Percentiles rank a stretch among this genome's conserved stretches.
These are phyloP conservation scores for Salix koriyanagi DNA, from an alignment of 345 rosid genomes.

Conservation along the genomic window DNA sequence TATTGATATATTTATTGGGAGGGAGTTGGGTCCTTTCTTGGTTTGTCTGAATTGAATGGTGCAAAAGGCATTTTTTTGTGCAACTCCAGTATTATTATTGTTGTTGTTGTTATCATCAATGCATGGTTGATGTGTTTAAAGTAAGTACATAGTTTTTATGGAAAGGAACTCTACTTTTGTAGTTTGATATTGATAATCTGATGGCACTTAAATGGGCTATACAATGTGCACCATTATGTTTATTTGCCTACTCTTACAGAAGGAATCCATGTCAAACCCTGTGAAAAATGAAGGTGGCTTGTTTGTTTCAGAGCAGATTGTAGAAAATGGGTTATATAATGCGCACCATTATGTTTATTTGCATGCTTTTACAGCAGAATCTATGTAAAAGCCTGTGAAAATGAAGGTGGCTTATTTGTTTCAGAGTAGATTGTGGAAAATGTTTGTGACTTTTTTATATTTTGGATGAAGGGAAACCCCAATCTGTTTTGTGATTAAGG, in stretches of 20 bases:
- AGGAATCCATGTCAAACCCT: neutral
- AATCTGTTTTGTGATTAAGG: neutral
- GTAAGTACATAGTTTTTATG: neutral
- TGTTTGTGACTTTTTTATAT: neutral
- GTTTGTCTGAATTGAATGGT: neutral
- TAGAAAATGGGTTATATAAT: neutral
- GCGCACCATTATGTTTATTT: neutral
- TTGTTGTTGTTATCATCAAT: neutral
- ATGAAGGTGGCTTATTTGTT: neutral
- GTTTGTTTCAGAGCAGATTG: neutral
- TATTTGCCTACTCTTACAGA: neutral
- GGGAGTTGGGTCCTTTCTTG: neutral
- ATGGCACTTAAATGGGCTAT: neutral
- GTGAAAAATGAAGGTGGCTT: neutral
- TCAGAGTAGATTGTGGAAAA: neutral
- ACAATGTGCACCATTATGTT: neutral
- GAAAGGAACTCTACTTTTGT: neutral
- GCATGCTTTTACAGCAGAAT: neutral
- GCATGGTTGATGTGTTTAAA: neutral
- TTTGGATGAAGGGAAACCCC: neutral
- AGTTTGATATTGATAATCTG: neutral
- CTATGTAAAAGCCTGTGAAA: neutral
- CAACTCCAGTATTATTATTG: neutral
- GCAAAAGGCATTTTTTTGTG: neutral
- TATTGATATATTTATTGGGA: no score